Evolutionary conservation across 2,329 filamentous ascomycete genomes (phyloP), one percentile per base, ranked within the genome.

Genomic region (Phialophora chinensis): DNA sequence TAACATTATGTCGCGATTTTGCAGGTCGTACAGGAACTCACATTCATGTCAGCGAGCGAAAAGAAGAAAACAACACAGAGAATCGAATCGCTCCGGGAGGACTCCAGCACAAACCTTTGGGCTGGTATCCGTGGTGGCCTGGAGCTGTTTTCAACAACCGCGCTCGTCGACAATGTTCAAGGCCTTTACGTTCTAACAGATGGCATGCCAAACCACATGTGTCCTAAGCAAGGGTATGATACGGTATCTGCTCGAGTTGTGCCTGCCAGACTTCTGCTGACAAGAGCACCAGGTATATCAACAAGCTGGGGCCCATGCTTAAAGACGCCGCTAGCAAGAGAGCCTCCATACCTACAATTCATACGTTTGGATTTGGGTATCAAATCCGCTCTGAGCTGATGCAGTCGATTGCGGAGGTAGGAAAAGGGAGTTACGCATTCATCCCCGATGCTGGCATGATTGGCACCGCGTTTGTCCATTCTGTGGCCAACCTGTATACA

Each of bases 381-480:
- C 55, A 71, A 1, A 75, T 86, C 38, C 73, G 75, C 5, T 85
- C 86, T 0, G 84, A 83, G 0, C 76, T 88, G 20, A 78, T 89
- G 62, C 86, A 87, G 75, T 85, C 86, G 1, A 85, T 89, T 55
- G 82, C 86, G 1, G 86, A 88, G 71, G 76, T 84, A 56, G 82
- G 84, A 0, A 78, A 81, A 2, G 87, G 87, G 1, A 86, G 83
- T 73, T 89, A 87, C 65, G 78, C 85, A 8, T 89, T 88, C 69
- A 88, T 89, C 20, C 84, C 86, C 0, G 86, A 89, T 62, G 82
- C 85, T 0, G 84, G 86, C 66, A 88, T 89, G 85, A 85, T 89
- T 66, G 67, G 74, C 2, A 88, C 87, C 2, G 85, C 87, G 3
- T 88, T 89, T 66, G 80, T 88, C 2, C 85, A 89, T 71, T 85